phyloP scores from a whole-genome alignment of 495 filamentous ascomycete species.

The Podospora didyma region DNA sequence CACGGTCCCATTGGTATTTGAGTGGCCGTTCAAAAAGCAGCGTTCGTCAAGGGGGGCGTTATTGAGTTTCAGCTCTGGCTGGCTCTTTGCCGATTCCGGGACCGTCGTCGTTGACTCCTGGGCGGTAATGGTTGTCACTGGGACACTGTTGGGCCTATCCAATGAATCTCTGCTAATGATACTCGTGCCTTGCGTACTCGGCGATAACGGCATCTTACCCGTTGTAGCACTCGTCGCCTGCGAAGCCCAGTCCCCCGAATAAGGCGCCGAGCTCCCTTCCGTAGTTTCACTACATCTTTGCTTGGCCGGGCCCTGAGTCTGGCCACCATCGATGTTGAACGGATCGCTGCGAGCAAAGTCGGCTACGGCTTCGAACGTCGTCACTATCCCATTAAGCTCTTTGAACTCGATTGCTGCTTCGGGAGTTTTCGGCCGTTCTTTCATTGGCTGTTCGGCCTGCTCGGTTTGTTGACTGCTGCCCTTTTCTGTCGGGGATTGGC shows the following conservation, averaged over 20 bases:
- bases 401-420: constrained; percentile 20
- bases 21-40: constrained; percentile 18
- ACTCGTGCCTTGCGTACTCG: constrained; percentile 55
- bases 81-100: constrained; percentile 23
- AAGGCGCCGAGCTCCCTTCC: constrained; percentile 46
- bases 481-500: not conserved
- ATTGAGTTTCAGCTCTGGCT: constrained; percentile 13
- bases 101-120: constrained; percentile 31
- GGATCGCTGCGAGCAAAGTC: constrained; percentile 35
- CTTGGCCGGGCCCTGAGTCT: constrained; percentile 29
- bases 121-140: constrained; percentile 33
- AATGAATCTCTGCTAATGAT: constrained; percentile 49
- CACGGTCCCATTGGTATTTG: constrained; percentile 6
- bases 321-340: constrained; percentile 24
- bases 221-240: constrained; percentile 55
- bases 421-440: constrained; percentile 6
- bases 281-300: constrained; percentile 51
- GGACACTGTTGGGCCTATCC: constrained; percentile 38
- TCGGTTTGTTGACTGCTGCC: constrained; percentile 5
- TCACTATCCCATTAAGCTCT: constrained; percentile 35
- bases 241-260: constrained; percentile 47
- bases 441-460: constrained; percentile 6
- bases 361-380: constrained; percentile 28
- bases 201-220: constrained; percentile 53
- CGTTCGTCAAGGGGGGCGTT: not conserved